These are phyloP conservation scores for Aethionema arabicum DNA, from an alignment of 345 rosid genomes.

Conservation along the genomic window DNA sequence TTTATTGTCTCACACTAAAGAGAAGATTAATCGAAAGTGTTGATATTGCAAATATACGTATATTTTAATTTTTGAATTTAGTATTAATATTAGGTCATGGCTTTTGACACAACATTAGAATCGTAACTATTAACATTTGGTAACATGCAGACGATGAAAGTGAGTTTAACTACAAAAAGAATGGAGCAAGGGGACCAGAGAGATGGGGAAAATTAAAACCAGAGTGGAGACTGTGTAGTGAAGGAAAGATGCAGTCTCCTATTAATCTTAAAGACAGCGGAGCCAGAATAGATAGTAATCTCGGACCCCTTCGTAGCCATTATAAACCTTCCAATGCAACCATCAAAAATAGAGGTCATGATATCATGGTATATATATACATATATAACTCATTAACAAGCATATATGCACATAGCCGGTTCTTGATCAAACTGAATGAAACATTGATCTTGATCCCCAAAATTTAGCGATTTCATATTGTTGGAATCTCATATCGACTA, in stretches of 20 bases:
- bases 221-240: slow-evolving; percentile 60
- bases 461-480: too few species aligned
- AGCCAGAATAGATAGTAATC: slow-evolving; percentile 42
- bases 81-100: background rate
- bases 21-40: background rate
- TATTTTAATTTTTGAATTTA: too few species aligned
- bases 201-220: slow-evolving; percentile 69
- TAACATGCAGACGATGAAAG: slow-evolving; percentile 52
- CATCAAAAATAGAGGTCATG: slow-evolving; percentile 77
- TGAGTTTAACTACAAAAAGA: slow-evolving; percentile 52
- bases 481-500: too few species aligned
- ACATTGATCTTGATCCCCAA: too few species aligned
- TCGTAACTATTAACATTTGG: too few species aligned
- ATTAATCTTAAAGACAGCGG: slow-evolving; percentile 52
- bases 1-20: background rate
- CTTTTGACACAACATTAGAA: background rate
- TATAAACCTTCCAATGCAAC: slow-evolving; percentile 54
- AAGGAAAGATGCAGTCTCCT: slow-evolving; percentile 85
- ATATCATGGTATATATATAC: slow-evolving; percentile 53
- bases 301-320: slow-evolving; percentile 50
- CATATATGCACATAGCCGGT: background rate
- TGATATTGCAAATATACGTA: too few species aligned
- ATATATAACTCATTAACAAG: background rate
- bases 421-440: background rate
- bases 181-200: slow-evolving; percentile 53